These are phyloP conservation scores for Coemansia sp. DNA, from an alignment of 192 early-diverging fungal genomes.

Conservation along the genomic window DNA sequence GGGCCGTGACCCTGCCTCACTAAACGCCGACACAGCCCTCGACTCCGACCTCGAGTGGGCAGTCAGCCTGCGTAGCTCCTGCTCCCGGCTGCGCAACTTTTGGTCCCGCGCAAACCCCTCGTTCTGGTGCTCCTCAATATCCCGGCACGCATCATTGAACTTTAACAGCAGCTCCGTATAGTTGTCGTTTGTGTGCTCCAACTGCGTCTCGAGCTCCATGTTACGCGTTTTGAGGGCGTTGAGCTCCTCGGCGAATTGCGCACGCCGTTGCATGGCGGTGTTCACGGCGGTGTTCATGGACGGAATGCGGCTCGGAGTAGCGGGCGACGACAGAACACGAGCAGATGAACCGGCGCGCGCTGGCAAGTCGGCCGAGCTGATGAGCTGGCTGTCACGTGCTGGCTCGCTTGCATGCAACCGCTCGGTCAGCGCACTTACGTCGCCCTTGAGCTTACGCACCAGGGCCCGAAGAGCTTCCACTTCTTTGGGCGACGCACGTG, in stretches of 20 bases:
- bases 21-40: slow-evolving; percentile 7
- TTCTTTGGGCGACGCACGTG: slow-evolving; percentile 67
- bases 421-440: slow-evolving; percentile 51
- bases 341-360: background rate
- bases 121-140: slow-evolving; percentile 55
- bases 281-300: slow-evolving; percentile 23
- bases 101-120: slow-evolving; percentile 55
- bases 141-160: slow-evolving; percentile 54
- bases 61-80: slow-evolving; percentile 42
- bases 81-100: slow-evolving; percentile 49
- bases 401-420: slow-evolving; percentile 18
- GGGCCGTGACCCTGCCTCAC: slow-evolving; percentile 16
- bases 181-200: slow-evolving; percentile 55
- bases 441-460: slow-evolving; percentile 62
- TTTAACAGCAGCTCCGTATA: slow-evolving; percentile 59
- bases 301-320: slow-evolving; percentile 23
- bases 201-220: slow-evolving; percentile 54
- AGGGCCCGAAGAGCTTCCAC: slow-evolving; percentile 66
- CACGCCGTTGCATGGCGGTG: slow-evolving; percentile 35
- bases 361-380: background rate
- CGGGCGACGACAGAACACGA: background rate
- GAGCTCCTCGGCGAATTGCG: slow-evolving; percentile 22
- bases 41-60: slow-evolving; percentile 29
- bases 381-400: slow-evolving; percentile 6
- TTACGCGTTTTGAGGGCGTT: slow-evolving; percentile 27